Evolutionary conservation across 2,329 filamentous ascomycete genomes (phyloP), one percentile per base, ranked within the genome.

Genomic region (Calonectria leucothoes): DNA sequence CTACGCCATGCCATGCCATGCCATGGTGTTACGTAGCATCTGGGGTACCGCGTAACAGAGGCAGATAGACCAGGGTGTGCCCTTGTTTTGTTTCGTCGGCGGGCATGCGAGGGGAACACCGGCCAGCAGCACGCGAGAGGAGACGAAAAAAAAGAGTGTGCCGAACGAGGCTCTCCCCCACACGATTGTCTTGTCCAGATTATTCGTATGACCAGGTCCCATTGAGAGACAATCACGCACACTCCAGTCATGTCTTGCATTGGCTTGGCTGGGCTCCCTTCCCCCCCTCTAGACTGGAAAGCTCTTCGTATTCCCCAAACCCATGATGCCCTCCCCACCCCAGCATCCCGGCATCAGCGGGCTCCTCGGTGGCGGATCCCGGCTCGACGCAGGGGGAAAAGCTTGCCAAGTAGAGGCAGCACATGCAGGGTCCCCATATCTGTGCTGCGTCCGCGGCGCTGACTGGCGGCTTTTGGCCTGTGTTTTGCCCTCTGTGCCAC

Each of bases 271-370:
- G 42, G 42, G 42, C 25, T 45, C 59, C 29, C 52, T 37, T 29
- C 31, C 20, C 6, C 27, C 29, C 20, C 23, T 42, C 29, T 17
- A 29, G 25, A 45, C 59, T 33, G 42, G 42, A 42, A 29, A n/a
- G 20, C 33, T 23, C 51, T 68, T 68, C 66, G 66, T 68, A 68
- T 68, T 68, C 52, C 37, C 51, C 37, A 31, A 42, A 29, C 63
- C 63, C 63, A 49, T 66, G 37, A 45, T 66, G 39, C 29, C 29
- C 42, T 49, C 29, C 37, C 25, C 49, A 67, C 48, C 64, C 48
- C 31, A 29, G 27, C 52, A 49, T 49, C 66, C 66, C 59, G 59
- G 59, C 66, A 59, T 68, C 66, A 68, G 52, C 66, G 66, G 66
- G 52, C 66, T 68, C 49, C 35, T 68, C 23, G 52, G 51, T 57